Base-by-base conservation (phyloP, 129 eudicot species). In the Mikania micrantha region DNA sequence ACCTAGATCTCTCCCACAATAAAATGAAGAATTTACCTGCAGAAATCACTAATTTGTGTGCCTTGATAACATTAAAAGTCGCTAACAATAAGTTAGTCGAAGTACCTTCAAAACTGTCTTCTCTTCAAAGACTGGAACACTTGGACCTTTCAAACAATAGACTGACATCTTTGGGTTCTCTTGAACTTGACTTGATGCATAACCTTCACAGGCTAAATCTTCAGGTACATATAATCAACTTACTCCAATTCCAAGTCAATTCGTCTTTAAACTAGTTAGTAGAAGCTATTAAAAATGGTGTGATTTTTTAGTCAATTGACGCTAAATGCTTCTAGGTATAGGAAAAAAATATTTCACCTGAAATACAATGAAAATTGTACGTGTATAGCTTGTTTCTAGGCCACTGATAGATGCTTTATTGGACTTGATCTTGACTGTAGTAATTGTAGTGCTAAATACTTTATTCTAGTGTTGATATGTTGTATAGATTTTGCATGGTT, bases 81-180 rank as follows among this genome's bases (percentile, higher is more conserved):
- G 72, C 99, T 32, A 84, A 90, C 41, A 93, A 93, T 70, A 93
- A 88, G 72, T 75, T 93, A 70, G 65, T 81, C 38, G 78, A 84
- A 56, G 54, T 93, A 67, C 95, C 99, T 64, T 74, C 78, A 32
- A 82, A 82, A 49, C 52, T 93, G 79, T 85, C 93, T 13, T 66
- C 89, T 63, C 84, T 93, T 29, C 87, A 81, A 69, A 89, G 75
- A 71, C 65, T 93, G 82, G 95, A 84, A 76, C 84, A 74, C 65
- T 79, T 93, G 85, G 95, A 93, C 66, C 76, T 93, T 36, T 93
- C 99, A 36, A 82, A 80, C 77, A 93, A 93, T 80, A 84, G 95
- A 73, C 60, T 93, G 85, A 86, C 87, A 7, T 89, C 99, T 21
- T 74, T 93, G 69, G 86, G 68, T 39, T 60, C 64, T 61, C 77